Evolutionary conservation across 441 rosid species (phyloP).

Genomic region (Biscutella auriculata): DNA sequence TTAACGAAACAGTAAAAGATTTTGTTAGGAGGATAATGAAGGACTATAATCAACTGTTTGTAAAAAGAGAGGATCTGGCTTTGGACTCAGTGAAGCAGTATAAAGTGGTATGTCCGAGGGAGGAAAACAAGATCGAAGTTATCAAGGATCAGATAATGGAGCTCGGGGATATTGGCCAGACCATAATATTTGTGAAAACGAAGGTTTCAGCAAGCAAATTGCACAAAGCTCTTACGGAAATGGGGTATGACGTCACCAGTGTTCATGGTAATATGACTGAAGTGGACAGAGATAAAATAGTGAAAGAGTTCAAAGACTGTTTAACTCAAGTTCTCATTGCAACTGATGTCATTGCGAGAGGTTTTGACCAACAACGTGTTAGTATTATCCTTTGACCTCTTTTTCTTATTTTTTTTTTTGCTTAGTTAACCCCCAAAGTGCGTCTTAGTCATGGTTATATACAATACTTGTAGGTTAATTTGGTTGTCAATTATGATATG

Average conservation of each 20-base stretch:
- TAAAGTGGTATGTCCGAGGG: slow-evolving; percentile 73
- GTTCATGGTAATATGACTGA: slow-evolving; percentile 59
- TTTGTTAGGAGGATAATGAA: slow-evolving; percentile 55
- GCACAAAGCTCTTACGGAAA: slow-evolving; percentile 48
- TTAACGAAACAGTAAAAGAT: slow-evolving; percentile 66
- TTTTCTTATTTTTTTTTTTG: neutral
- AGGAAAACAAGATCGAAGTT: slow-evolving; percentile 52
- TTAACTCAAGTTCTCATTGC: slow-evolving; percentile 83
- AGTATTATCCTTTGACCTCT: neutral
- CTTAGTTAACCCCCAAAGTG: neutral
- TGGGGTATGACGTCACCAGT: slow-evolving; percentile 79
- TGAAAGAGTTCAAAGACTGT: slow-evolving; percentile 84
- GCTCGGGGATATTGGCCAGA: slow-evolving; percentile 82
- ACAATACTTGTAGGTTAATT: slow-evolving; percentile 46
- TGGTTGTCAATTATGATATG: slow-evolving; percentile 76
- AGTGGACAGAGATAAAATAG: slow-evolving; percentile 69
- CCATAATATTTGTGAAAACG: slow-evolving; percentile 64
- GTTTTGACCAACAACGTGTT: slow-evolving; percentile 89
- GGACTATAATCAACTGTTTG: slow-evolving; percentile 73
- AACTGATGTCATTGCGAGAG: slow-evolving; percentile 86
- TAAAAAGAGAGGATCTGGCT: slow-evolving; percentile 77
- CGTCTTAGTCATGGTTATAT: neutral
- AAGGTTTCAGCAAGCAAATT: slow-evolving; percentile 48
- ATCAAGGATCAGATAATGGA: slow-evolving; percentile 81
- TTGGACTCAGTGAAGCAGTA: slow-evolving; percentile 82